A percentile compares a stretch with the other conserved stretches of the same genome.
phyloP scores from a whole-genome alignment of 495 filamentous ascomycete genomes.

The Penicillium robsamsonii region DNA sequence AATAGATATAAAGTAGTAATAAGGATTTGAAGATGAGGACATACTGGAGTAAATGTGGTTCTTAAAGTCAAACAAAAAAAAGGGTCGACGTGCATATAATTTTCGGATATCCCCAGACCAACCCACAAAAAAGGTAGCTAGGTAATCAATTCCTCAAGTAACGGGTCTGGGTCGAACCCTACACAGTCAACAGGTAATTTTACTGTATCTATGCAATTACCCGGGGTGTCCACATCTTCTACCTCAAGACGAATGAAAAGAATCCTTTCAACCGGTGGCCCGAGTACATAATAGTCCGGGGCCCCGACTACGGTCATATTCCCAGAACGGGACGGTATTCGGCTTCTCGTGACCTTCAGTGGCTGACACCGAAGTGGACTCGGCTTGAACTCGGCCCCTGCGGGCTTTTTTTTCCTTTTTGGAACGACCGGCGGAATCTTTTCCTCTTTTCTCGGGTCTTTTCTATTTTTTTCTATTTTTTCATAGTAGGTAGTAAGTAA shows the following conservation, averaged over 20 bases:
- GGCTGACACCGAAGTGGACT: constrained; percentile 25
- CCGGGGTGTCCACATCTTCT: constrained; percentile 2
- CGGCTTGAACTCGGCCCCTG: constrained; percentile 9
- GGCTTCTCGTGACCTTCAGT: constrained; percentile 15
- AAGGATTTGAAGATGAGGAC: not conserved
- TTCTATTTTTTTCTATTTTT: not conserved
- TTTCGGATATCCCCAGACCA: constrained; percentile 7
- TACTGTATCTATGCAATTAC: constrained; percentile 4
- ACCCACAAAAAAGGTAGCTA: constrained; percentile 4
- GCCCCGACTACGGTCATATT: constrained; percentile 25
- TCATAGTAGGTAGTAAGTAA: too few relatives aligned
- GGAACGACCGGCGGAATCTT: not conserved
- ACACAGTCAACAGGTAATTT: not conserved
- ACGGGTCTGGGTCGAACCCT: not conserved
- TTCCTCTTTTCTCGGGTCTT: not conserved
- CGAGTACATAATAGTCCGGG: constrained; percentile 21
- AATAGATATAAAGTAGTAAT: too few relatives aligned
- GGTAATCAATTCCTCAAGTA: constrained; percentile 6
- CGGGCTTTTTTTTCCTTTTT: not conserved
- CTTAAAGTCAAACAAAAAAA: constrained; percentile 1
- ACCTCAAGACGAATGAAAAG: constrained; percentile 10
- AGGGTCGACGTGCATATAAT: constrained; percentile 3
- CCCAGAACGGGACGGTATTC: constrained; percentile 20
- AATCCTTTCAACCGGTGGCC: constrained; percentile 8
- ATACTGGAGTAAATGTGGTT: constrained; percentile 6